Evolutionary conservation across 2,329 filamentous ascomycete species (phyloP).

Genomic region (Colletotrichum sp.): DNA sequence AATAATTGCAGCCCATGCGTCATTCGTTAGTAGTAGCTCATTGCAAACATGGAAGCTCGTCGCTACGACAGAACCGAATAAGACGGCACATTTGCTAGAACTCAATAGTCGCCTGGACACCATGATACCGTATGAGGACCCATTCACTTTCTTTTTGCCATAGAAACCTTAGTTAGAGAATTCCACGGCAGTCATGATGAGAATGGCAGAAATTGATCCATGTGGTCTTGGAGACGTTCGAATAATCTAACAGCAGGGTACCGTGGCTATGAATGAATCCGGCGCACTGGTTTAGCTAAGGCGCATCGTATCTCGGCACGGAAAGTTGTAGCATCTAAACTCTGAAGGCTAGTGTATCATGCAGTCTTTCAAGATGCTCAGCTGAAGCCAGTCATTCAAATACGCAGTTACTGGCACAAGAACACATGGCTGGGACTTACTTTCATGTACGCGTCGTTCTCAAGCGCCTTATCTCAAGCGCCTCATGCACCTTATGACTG

Average conservation of each 20-base stretch:
- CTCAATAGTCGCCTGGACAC: fast-evolving
- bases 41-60: neutral
- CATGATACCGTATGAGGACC: neutral
- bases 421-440: neutral
- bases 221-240: neutral
- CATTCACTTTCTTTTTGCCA: neutral
- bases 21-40: neutral
- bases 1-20: neutral
- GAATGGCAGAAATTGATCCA: neutral
- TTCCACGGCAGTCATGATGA: neutral
- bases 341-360: neutral
- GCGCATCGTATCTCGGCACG: neutral
- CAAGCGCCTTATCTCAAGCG: neutral
- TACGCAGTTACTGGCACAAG: neutral
- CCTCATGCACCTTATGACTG: neutral
- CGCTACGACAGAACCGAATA: neutral
- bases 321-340: neutral
- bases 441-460: neutral
- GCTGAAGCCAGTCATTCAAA: neutral
- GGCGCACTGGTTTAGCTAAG: neutral
- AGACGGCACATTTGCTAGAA: neutral
- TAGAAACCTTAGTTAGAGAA: fast-evolving
- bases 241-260: neutral
- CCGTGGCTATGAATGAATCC: neutral
- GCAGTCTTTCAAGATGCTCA: neutral